Evolutionary conservation across 345 rosid genomes (phyloP), one percentile per base, ranked within the genome.

Genomic region (Populus tremula): DNA sequence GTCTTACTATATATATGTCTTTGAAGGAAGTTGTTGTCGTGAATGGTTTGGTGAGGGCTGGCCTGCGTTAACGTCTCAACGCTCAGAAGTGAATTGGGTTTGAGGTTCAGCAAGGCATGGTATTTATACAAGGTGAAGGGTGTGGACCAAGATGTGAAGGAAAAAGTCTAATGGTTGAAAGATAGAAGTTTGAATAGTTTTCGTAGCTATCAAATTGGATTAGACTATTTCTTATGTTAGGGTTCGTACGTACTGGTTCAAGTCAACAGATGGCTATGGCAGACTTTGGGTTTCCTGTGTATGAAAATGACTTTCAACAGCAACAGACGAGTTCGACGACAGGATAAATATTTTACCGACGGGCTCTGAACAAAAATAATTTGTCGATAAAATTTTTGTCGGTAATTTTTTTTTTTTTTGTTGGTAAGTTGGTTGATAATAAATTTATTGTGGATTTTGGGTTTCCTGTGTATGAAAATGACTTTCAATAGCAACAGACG

Each of bases 111-210:
- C 36, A 7, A 29, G 36, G 27, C 6, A 5, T 23, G 50, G 72
- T 53, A 66, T 72, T 12, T 77, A 71, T 63, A 64, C n/a, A 20
- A 43, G 65, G 50, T n/a, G 63, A 43, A 14, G 47, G 56, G 27
- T 0, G 33, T 64, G 71, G 65, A 72, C 61, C 14, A 43, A 11
- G 5, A 69, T 62, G 59, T 25, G 53, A 62, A 36, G 36, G 75
- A 78, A 73, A 59, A 29, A 31, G 84, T 76, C 76, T 35, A 68
- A 75, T 6, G 14, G 63, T 63, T 53, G 70, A 84, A 76, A 5
- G n/a, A 70, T 72, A 74, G 47, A 54, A 47, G 38, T 75, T 66
- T 53, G 41, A 75, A 17, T 25, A 10, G 33, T 18, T 12, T 7
- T 18, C 11, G 2, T 1, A 0, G 29, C 17, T 23, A 4, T 2